phyloP scores from a whole-genome alignment of 2,329 filamentous ascomycete genomes.

The Ustilaginoidea virens region DNA sequence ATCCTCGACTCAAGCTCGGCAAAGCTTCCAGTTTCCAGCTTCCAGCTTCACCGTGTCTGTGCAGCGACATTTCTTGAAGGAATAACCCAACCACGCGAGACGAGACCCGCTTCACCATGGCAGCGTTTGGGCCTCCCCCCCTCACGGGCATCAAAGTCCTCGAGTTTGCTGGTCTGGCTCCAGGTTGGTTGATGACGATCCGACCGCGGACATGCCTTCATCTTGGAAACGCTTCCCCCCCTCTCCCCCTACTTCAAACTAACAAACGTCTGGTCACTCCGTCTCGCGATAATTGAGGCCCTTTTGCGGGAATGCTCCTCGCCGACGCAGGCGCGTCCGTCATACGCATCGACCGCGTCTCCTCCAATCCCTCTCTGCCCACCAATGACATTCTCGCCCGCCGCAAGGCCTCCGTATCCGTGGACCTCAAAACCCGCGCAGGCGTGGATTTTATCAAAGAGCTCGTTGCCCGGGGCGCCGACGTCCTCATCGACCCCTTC shows the following conservation, averaged over 20 bases:
- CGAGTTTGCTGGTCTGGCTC: conserved; percentile 46
- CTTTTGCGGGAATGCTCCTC: conserved; percentile 77
- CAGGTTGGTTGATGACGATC: conserved; percentile 26
- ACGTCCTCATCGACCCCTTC: conserved; percentile 87
- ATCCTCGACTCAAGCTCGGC: no score
- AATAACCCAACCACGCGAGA: neutral
- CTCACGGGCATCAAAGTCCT: conserved; percentile 39
- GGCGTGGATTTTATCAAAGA: conserved; percentile 52
- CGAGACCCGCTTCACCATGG: conserved; percentile 1
- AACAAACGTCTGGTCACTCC: neutral
- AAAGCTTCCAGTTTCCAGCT: no score
- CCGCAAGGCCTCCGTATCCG: conserved; percentile 63
- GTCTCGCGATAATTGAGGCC: conserved; percentile 34
- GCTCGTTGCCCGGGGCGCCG: conserved; percentile 54
- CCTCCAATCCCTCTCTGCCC: conserved; percentile 15
- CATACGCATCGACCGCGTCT: conserved; percentile 63
- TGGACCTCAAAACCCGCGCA: conserved; percentile 56
- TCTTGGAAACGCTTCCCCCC: neutral
- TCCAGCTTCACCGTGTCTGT: no score
- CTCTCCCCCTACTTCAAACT: neutral
- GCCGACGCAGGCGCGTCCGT: conserved; percentile 82
- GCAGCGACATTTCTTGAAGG: neutral
- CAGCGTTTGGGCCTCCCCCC: conserved; percentile 11
- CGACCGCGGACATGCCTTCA: neutral
- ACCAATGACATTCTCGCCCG: conserved; percentile 62